Percentiles rank a stretch among this genome's conserved stretches.
Evolutionary conservation across 176 grass and related monocot genomes (phyloP).

Genomic region (Dactylis glomerata): DNA sequence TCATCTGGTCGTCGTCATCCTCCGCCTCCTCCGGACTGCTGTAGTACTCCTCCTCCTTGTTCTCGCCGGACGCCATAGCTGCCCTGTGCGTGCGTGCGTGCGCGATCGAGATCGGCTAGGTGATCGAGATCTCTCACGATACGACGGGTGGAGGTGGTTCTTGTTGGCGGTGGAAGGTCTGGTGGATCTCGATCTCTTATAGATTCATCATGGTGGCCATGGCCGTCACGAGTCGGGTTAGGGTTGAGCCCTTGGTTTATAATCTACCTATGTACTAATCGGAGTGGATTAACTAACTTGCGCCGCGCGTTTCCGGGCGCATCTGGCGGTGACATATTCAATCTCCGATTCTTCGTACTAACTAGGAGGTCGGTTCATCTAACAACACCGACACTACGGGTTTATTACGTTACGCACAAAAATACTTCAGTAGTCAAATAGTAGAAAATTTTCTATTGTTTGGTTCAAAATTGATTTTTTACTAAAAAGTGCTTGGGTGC

Average conservation of each 20-base stretch:
- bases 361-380: not conserved
- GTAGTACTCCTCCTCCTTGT: not conserved
- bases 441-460: too few relatives aligned
- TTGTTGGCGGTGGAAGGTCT: not conserved
- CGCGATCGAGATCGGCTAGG: not conserved
- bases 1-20: not conserved
- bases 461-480: too few relatives aligned
- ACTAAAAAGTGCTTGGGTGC: too few relatives aligned
- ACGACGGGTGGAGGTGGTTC: not conserved
- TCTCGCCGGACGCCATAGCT: not conserved
- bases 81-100: not conserved
- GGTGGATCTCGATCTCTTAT: not conserved
- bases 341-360: not conserved
- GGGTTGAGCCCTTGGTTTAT: not conserved
- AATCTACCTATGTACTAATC: not conserved
- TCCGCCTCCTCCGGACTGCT: not conserved
- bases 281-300: not conserved
- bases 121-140: not conserved
- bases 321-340: not conserved
- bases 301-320: not conserved
- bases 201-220: not conserved
- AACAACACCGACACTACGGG: too few relatives aligned
- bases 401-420: too few relatives aligned
- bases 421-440: too few relatives aligned
- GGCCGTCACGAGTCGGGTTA: not conserved